Evolutionary conservation across 2,329 filamentous ascomycete genomes (phyloP).

Genomic region (Tolypocladium endophyticum): DNA sequence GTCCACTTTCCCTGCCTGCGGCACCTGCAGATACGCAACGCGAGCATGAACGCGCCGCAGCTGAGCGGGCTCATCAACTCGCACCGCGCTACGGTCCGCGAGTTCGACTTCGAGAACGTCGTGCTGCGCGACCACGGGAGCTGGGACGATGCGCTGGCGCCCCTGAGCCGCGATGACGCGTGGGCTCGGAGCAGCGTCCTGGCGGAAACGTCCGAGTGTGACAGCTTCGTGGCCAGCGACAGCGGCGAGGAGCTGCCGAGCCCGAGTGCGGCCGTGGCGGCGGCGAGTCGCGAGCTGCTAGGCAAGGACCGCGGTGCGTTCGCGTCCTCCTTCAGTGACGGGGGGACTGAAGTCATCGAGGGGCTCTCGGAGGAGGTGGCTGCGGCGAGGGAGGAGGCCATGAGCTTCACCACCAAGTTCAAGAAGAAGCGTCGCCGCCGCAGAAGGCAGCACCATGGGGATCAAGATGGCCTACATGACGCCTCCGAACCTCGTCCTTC

Average conservation of each 20-base stretch:
- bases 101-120: slow-evolving; percentile 74
- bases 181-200: slow-evolving; percentile 20
- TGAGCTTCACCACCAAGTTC: slow-evolving; percentile 34
- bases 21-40: slow-evolving; percentile 62
- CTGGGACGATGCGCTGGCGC: slow-evolving; percentile 76
- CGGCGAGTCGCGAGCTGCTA: slow-evolving; percentile 39
- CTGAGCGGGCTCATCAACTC: slow-evolving; percentile 56
- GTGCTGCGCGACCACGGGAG: slow-evolving; percentile 55
- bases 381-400: slow-evolving; percentile 17
- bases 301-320: slow-evolving; percentile 28
- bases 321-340: slow-evolving; percentile 23
- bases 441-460: slow-evolving; percentile 23
- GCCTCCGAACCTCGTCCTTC: slow-evolving; percentile 8
- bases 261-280: slow-evolving; percentile 43
- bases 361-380: slow-evolving; percentile 22
- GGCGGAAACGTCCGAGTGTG: slow-evolving; percentile 7
- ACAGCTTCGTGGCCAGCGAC: slow-evolving; percentile 5
- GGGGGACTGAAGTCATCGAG: slow-evolving; percentile 20
- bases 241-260: slow-evolving; percentile 28
- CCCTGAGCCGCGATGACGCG: slow-evolving; percentile 36
- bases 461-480: slow-evolving; percentile 12
- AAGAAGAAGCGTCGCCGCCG: slow-evolving; percentile 33
- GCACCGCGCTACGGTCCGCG: slow-evolving; percentile 58
- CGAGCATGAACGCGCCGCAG: slow-evolving; percentile 59
- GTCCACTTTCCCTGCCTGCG: slow-evolving; percentile 58